Percentiles rank a stretch among this genome's conserved stretches.
These are phyloP conservation scores for Cardamine chenopodiifolia DNA, from an alignment of 345 rosid genomes.

Conservation along the genomic window DNA sequence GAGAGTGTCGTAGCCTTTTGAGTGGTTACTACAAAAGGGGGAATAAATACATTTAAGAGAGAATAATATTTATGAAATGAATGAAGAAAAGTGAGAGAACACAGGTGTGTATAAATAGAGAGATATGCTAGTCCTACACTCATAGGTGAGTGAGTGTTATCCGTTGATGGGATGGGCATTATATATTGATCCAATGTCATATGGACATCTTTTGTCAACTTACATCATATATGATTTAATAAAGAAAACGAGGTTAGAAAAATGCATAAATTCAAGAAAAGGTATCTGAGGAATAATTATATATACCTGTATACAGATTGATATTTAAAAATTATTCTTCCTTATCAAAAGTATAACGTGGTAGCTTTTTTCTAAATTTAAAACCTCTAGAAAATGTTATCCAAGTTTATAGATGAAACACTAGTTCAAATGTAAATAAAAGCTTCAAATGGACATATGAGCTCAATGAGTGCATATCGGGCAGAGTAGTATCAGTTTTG, in stretches of 20 bases:
- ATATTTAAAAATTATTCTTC: background rate
- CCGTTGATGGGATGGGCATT: slow-evolving; percentile 34
- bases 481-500: too few species aligned
- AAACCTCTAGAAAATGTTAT: background rate
- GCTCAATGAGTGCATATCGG: too few species aligned
- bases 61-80: slow-evolving; percentile 19
- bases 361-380: background rate
- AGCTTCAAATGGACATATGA: background rate
- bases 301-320: too few species aligned
- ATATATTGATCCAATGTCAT: slow-evolving; percentile 13
- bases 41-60: slow-evolving; percentile 10
- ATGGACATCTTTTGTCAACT: slow-evolving; percentile 35
- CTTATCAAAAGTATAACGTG: background rate
- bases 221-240: too few species aligned
- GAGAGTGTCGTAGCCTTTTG: slow-evolving; percentile 1
- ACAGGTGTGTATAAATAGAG: slow-evolving; percentile 34
- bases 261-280: too few species aligned
- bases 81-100: slow-evolving; percentile 34
- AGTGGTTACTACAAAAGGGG: slow-evolving; percentile 33
- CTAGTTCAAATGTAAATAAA: background rate
- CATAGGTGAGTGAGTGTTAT: slow-evolving; percentile 34
- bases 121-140: slow-evolving; percentile 28
- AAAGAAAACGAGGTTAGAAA: too few species aligned
- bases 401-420: background rate
- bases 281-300: too few species aligned